A percentile compares a stretch with the other conserved stretches of the same genome.
phyloP scores from a whole-genome alignment of 106 monocot species.

The Apostasia shenzhenica region DNA sequence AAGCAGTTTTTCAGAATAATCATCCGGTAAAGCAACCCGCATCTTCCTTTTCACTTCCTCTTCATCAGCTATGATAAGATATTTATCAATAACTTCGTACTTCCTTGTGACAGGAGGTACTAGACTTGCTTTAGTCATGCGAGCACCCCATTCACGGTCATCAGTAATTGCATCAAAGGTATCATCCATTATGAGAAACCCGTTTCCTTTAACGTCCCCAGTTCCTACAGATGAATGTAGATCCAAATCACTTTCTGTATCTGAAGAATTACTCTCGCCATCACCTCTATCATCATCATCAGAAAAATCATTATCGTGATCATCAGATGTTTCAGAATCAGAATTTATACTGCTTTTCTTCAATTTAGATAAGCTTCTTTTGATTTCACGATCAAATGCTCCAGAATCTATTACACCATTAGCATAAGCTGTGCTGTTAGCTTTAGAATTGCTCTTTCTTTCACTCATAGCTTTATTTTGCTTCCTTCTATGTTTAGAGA shows the following conservation, averaged over 20 bases:
- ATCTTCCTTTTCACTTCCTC: slow-evolving; percentile 84
- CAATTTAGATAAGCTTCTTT: slow-evolving; percentile 72
- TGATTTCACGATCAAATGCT: slow-evolving; percentile 62
- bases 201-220: slow-evolving; percentile 39
- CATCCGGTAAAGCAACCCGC: slow-evolving; percentile 88
- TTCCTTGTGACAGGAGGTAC: slow-evolving; percentile 95
- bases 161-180: slow-evolving; percentile 45
- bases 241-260: slow-evolving; percentile 83
- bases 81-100: slow-evolving; percentile 91
- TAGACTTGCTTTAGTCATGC: slow-evolving; percentile 99
- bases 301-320: slow-evolving; percentile 48
- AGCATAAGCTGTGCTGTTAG: slow-evolving; percentile 17
- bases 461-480: slow-evolving; percentile 30
- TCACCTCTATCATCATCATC: slow-evolving; percentile 55
- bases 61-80: slow-evolving; percentile 90
- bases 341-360: slow-evolving; percentile 59
- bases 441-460: slow-evolving; percentile 36
- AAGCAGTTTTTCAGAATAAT: slow-evolving; percentile 72
- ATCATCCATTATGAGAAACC: slow-evolving; percentile 45
- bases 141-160: slow-evolving; percentile 98
- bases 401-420: slow-evolving; percentile 49
- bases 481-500: slow-evolving; percentile 57
- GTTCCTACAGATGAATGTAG: slow-evolving; percentile 21
- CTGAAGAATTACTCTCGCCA: slow-evolving; percentile 61
- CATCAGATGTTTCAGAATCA: slow-evolving; percentile 89